phyloP scores from a whole-genome alignment of 805 yeast species.

The Hanseniaspora jakobsenii region DNA sequence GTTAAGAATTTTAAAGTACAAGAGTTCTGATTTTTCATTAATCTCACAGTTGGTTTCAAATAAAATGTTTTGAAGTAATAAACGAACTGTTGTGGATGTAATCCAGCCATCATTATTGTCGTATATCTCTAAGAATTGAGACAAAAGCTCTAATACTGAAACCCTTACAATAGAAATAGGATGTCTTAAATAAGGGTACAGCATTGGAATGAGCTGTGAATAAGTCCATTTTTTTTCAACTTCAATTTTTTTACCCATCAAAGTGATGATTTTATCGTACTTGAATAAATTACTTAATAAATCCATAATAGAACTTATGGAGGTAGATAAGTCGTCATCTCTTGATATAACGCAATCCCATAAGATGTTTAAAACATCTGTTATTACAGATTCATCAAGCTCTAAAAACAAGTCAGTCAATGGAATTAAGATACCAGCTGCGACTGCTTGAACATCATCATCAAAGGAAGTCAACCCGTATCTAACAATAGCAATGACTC shows the following conservation, averaged over 20 bases:
- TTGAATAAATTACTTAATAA: conserved; percentile 76
- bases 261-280: conserved; percentile 60
- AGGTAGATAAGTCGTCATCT: conserved; percentile 85
- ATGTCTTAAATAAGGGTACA: conserved; percentile 87
- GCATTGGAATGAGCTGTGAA: conserved; percentile 68
- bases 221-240: conserved; percentile 55
- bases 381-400: conserved; percentile 39
- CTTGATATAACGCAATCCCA: conserved; percentile 81
- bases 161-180: conserved; percentile 83
- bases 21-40: conserved; percentile 45
- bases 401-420: conserved; percentile 79
- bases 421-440: conserved; percentile 86
- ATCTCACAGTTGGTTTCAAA: conserved; percentile 80
- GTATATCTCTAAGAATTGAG: conserved; percentile 56
- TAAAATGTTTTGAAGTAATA: conserved; percentile 73
- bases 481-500: conserved; percentile 71
- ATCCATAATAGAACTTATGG: conserved; percentile 94
- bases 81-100: conserved; percentile 56
- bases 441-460: conserved; percentile 94
- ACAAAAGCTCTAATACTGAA: conserved; percentile 69
- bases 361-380: conserved; percentile 49
- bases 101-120: conserved; percentile 62
- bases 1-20: conserved; percentile 44
- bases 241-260: conserved; percentile 38
- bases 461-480: conserved; percentile 71